phyloP scores from a whole-genome alignment of 2,329 filamentous ascomycete species.

The Monosporascus cannonballus region DNA sequence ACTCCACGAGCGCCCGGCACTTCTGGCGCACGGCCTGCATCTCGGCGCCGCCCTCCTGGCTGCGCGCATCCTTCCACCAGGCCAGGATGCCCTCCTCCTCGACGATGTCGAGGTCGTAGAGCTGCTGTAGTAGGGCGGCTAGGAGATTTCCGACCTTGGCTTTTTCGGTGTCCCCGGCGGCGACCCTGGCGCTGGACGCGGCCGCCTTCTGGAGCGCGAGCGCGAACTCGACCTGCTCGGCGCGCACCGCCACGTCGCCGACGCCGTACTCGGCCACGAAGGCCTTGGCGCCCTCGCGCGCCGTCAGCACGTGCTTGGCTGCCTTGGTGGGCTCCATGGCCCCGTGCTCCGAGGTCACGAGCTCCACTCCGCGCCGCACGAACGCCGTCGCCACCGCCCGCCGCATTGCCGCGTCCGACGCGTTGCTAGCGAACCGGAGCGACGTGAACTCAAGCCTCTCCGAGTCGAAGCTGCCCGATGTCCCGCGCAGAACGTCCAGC shows the following conservation, averaged over 20 bases:
- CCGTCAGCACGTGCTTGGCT: constrained; percentile 54
- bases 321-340: constrained; percentile 56
- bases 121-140: constrained; percentile 71
- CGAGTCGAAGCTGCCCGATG: constrained; percentile 71
- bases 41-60: constrained; percentile 54
- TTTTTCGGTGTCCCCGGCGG: constrained; percentile 31
- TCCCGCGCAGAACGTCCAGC: constrained; percentile 75
- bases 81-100: constrained; percentile 82
- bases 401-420: constrained; percentile 82
- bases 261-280: constrained; percentile 57
- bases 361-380: constrained; percentile 70
- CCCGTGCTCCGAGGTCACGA: constrained; percentile 48
- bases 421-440: constrained; percentile 84
- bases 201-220: constrained; percentile 78
- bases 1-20: constrained; percentile 74
- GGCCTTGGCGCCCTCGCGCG: constrained; percentile 44
- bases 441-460: constrained; percentile 87
- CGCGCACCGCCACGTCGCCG: constrained; percentile 51
- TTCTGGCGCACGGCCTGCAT: constrained; percentile 67
- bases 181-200: constrained; percentile 54
- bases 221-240: constrained; percentile 83
- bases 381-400: constrained; percentile 82
- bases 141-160: constrained; percentile 56
- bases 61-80: constrained; percentile 79
- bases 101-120: constrained; percentile 78